Conservation (phyloP, 73 alveolate genomes). For the Paramecium caudatum region DNA sequence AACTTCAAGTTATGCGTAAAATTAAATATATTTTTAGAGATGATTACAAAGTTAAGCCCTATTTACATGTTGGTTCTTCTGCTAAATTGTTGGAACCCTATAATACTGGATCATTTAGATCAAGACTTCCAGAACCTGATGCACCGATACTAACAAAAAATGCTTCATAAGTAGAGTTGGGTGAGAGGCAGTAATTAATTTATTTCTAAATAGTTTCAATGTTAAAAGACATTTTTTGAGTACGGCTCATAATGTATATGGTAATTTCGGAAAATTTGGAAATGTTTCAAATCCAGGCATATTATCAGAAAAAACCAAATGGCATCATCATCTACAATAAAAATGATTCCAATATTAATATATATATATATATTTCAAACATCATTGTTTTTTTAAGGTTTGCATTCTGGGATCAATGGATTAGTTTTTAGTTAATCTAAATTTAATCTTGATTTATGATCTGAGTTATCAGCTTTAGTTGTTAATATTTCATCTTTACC, state of each 20-base stretch:
- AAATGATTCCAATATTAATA: conserved; percentile 58
- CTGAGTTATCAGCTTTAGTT: neutral
- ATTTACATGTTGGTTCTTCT: conserved; percentile 73
- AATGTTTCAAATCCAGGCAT: conserved; percentile 76
- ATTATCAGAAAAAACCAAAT: conserved; percentile 73
- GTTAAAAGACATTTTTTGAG: conserved; percentile 74
- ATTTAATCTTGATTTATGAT: neutral
- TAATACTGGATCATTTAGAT: conserved; percentile 70
- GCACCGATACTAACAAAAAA: conserved; percentile 73
- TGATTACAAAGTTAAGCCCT: conserved; percentile 73
- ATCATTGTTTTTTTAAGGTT: neutral
- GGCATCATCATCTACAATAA: conserved; percentile 77
- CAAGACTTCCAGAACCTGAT: conserved; percentile 76
- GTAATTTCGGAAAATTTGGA: conserved; percentile 76
- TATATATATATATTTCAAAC: conserved; percentile 12
- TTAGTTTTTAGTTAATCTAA: neutral
- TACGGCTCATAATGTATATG: conserved; percentile 75
- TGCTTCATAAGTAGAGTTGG: conserved; percentile 76
- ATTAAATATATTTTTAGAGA: conserved; percentile 50
- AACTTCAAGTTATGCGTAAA: conserved; percentile 41
- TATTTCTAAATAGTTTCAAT: conserved; percentile 42
- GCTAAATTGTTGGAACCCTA: conserved; percentile 72
- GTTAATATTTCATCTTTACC: neutral
- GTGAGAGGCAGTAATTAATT: conserved; percentile 71
- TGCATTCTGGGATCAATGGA: neutral